A percentile compares a stretch with the other conserved stretches of the same genome.
These are phyloP conservation scores for Colletotrichum sp. DNA, from an alignment of 2,329 filamentous ascomycete genomes.

Conservation along the genomic window DNA sequence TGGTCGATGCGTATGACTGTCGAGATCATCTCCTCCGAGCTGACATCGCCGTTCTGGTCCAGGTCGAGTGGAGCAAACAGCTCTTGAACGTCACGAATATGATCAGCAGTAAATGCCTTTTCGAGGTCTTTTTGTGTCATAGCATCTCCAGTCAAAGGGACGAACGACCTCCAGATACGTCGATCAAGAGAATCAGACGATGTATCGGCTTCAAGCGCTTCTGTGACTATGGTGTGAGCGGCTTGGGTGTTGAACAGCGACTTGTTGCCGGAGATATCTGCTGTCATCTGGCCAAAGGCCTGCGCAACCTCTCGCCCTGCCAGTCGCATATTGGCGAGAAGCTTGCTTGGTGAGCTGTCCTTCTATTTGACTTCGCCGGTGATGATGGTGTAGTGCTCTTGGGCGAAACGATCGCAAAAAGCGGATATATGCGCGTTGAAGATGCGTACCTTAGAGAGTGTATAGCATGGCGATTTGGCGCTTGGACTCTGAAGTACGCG, in stretches of 20 bases:
- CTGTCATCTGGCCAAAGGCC: neutral
- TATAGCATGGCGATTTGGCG: neutral
- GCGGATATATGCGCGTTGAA: neutral
- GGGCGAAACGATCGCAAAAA: conserved; percentile 3
- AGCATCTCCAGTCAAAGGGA: neutral
- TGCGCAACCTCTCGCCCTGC: neutral
- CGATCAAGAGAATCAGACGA: neutral
- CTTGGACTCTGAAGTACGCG: neutral
- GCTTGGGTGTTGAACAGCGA: conserved; percentile 4
- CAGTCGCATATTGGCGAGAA: neutral
- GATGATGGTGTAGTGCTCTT: conserved; percentile 2
- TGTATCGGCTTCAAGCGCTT: neutral
- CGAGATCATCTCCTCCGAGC: neutral
- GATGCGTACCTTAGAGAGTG: neutral
- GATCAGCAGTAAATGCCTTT: neutral
- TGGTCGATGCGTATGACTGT: neutral
- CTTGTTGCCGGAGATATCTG: neutral
- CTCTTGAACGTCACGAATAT: neutral
- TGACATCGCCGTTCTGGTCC: neutral
- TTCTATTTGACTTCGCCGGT: neutral
- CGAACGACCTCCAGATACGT: conserved; percentile 1
- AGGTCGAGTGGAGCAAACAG: neutral
- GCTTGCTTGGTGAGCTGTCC: conserved; percentile 9
- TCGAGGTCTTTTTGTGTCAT: neutral
- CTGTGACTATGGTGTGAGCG: conserved; percentile 1